These are phyloP conservation scores for Sicyos baderoa DNA, from an alignment of 306 rosid species.

Conservation along the genomic window DNA sequence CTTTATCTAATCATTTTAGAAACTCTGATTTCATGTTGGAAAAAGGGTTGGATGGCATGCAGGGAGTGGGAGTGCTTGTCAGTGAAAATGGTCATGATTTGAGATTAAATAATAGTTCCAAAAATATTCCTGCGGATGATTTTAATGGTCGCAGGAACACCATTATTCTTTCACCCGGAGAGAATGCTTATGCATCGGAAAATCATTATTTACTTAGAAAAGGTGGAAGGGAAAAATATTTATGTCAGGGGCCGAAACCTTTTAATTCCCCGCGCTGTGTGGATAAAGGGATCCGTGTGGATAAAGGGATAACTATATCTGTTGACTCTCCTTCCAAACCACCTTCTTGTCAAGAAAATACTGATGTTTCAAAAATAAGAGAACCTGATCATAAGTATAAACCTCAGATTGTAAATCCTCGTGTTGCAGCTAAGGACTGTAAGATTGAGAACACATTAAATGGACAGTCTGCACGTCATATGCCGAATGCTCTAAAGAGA, in stretches of 20 bases:
- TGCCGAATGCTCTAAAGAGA: constrained; percentile 33
- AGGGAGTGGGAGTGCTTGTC: constrained; percentile 30
- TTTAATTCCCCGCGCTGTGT: constrained; percentile 32
- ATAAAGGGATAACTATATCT: constrained; percentile 44
- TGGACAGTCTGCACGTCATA: constrained; percentile 22
- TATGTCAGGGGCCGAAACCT: constrained; percentile 26
- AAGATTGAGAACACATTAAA: constrained; percentile 28
- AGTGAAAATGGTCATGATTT: constrained; percentile 30
- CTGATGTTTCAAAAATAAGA: constrained; percentile 34
- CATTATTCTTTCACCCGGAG: constrained; percentile 28
- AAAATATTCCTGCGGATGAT: constrained; percentile 26
- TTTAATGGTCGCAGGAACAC: constrained; percentile 26
- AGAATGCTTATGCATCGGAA: constrained; percentile 30
- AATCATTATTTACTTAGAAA: constrained; percentile 46
- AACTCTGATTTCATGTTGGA: constrained; percentile 32
- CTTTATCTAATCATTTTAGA: constrained; percentile 19
- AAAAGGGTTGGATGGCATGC: constrained; percentile 28
- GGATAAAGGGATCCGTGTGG: no score
- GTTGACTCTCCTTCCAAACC: constrained; percentile 35
- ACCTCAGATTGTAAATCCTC: constrained; percentile 21
- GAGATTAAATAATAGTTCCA: constrained; percentile 24
- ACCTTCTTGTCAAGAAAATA: constrained; percentile 28
- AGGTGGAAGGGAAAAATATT: constrained; percentile 33
- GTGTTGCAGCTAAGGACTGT: constrained; percentile 26
- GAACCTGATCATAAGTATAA: constrained; percentile 35